Evolutionary conservation across 345 rosid genomes (phyloP).

Genomic region (Syzygium grande): DNA sequence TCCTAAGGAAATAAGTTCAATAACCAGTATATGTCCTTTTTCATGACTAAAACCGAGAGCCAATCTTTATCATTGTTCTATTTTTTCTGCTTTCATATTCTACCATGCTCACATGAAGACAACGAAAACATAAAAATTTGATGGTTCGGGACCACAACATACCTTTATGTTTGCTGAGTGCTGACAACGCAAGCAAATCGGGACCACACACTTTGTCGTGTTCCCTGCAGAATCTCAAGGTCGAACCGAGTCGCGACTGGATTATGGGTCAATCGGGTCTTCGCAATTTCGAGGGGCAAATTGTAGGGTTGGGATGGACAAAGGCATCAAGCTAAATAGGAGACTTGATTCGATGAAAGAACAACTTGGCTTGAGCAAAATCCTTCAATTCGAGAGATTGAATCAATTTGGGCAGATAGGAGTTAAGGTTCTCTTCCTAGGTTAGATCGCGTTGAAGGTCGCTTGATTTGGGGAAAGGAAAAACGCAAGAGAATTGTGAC

Average conservation of each 20-base stretch:
- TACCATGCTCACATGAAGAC: rapidly evolving
- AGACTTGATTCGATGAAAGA: not conserved
- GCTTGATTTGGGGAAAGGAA: not conserved
- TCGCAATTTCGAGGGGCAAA: too few species aligned
- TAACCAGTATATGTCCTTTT: too few species aligned
- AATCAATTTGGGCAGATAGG: too few species aligned
- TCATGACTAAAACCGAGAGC: too few species aligned
- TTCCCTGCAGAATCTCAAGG: too few species aligned
- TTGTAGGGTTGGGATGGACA: not conserved
- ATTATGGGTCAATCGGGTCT: too few species aligned
- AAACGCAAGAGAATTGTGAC: too few species aligned
- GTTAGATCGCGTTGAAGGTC: not conserved
- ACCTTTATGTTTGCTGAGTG: not conserved
- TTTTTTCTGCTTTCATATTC: not conserved
- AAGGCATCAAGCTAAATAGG: not conserved
- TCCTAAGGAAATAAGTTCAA: too few species aligned
- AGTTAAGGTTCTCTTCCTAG: not conserved
- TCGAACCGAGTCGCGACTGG: too few species aligned
- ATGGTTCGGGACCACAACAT: not conserved
- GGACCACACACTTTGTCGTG: too few species aligned
- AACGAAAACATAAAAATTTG: not conserved
- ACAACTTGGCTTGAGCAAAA: not conserved
- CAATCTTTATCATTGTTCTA: not conserved
- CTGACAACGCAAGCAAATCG: not conserved
- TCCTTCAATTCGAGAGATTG: not conserved